These are phyloP conservation scores for Rhododendron simsii DNA, from an alignment of 148 eudicot species.

Conservation along the genomic window DNA sequence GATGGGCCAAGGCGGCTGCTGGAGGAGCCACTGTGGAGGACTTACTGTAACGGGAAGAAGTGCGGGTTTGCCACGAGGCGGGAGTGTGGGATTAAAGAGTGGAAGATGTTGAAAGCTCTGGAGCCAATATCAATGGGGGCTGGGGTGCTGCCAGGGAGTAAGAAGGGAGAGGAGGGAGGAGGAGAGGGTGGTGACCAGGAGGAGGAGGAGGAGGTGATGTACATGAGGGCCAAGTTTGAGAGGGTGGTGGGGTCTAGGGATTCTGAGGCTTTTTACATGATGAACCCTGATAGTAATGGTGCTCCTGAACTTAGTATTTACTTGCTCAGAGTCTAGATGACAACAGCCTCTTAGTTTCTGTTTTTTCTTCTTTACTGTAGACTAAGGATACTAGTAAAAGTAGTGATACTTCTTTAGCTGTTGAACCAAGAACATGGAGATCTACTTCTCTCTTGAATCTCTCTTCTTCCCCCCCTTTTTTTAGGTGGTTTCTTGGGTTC, in stretches of 20 bases:
- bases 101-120: slow-evolving; percentile 57
- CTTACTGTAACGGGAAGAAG: slow-evolving; percentile 88
- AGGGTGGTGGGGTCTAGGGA: slow-evolving; percentile 85
- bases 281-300: slow-evolving; percentile 86
- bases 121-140: slow-evolving; percentile 90
- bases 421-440: slow-evolving; percentile 8
- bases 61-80: slow-evolving; percentile 80
- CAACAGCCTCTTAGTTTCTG: neutral
- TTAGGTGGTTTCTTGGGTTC: neutral
- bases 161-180: slow-evolving; percentile 9
- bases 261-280: slow-evolving; percentile 91
- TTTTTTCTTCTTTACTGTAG: neutral
- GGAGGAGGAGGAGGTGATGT: slow-evolving; percentile 80
- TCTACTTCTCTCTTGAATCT: slow-evolving; percentile 4
- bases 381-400: neutral
- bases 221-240: slow-evolving; percentile 93
- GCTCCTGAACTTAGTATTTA: slow-evolving; percentile 86
- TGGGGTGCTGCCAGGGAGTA: slow-evolving; percentile 63
- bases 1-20: slow-evolving; percentile 28
- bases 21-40: slow-evolving; percentile 92
- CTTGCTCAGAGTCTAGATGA: slow-evolving; percentile 50
- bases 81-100: slow-evolving; percentile 59
- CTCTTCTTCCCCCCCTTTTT: neutral
- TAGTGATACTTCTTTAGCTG: slow-evolving; percentile 2
- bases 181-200: slow-evolving; percentile 11